These are phyloP conservation scores for Larix sibirica DNA, from an alignment of 83 land plant genomes.

Conservation along the genomic window DNA sequence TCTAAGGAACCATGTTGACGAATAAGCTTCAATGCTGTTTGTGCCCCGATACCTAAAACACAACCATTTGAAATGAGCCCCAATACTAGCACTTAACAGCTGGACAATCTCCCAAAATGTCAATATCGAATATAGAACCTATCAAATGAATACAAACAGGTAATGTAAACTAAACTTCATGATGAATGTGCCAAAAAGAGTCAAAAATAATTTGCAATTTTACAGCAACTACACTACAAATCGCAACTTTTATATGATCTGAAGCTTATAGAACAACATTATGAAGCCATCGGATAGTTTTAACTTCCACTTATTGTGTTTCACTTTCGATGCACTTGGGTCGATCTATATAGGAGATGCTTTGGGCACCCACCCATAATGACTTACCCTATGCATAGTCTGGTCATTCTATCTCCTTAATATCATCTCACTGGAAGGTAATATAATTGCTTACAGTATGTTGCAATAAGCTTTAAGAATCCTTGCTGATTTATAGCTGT, in stretches of 20 bases:
- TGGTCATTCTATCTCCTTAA: too few relatives aligned
- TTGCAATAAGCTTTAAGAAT: too few relatives aligned
- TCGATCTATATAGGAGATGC: too few relatives aligned
- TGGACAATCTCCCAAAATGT: not conserved
- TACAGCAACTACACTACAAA: not conserved
- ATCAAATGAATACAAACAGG: not conserved
- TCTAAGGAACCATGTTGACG: slow-evolving; percentile 94
- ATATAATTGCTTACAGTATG: too few relatives aligned
- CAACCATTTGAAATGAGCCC: slow-evolving; percentile 2
- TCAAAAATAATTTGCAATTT: not conserved
- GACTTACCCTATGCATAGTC: too few relatives aligned
- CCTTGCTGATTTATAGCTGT: too few relatives aligned
- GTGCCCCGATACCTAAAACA: slow-evolving; percentile 86
- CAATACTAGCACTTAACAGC: not conserved
- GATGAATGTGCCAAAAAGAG: not conserved
- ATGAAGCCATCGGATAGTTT: too few relatives aligned
- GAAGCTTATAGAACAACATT: not conserved
- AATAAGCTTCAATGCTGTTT: slow-evolving; percentile 91
- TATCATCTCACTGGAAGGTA: too few relatives aligned
- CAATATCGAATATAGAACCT: not conserved
- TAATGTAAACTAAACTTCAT: not conserved
- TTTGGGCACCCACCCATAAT: too few relatives aligned
- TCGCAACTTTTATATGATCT: too few relatives aligned
- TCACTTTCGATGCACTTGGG: too few relatives aligned
- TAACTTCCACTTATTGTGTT: too few relatives aligned